These are phyloP conservation scores for Colletotrichum filicis DNA, from an alignment of 2,329 filamentous ascomycete species.

Conservation along the genomic window DNA sequence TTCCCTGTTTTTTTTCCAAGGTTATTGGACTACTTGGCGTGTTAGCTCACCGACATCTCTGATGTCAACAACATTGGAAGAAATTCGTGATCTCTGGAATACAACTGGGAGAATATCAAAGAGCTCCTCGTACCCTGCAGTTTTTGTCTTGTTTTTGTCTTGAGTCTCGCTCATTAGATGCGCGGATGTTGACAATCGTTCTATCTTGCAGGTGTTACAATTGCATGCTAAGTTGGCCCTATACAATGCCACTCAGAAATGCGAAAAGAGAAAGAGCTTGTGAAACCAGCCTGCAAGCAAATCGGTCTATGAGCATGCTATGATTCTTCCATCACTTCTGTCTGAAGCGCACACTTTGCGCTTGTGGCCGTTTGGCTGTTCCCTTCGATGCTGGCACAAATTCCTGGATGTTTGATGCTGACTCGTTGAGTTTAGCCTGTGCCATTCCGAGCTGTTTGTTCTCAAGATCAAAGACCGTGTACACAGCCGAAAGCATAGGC, in stretches of 20 bases:
- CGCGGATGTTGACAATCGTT: neutral
- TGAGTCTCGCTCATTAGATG: neutral
- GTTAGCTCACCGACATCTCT: neutral
- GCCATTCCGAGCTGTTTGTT: neutral
- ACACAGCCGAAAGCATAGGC: neutral
- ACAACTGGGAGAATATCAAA: neutral
- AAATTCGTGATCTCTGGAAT: neutral
- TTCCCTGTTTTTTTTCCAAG: neutral
- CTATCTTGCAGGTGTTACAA: neutral
- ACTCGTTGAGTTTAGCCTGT: neutral
- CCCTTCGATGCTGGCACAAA: neutral
- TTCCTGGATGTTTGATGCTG: neutral
- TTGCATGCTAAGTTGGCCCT: neutral
- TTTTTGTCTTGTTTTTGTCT: neutral
- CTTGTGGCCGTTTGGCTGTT: too few species aligned
- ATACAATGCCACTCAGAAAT: neutral
- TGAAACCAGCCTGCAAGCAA: neutral
- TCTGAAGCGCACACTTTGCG: neutral
- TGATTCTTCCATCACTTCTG: neutral
- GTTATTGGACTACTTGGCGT: neutral
- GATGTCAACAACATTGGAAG: neutral
- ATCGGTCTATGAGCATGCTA: neutral
- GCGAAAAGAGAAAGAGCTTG: neutral
- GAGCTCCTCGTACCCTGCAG: neutral
- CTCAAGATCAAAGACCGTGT: neutral